Percentiles rank a stretch among this genome's conserved stretches.
Conservation (phyloP, 805 yeast species). For the Lachancea mirantina region DNA sequence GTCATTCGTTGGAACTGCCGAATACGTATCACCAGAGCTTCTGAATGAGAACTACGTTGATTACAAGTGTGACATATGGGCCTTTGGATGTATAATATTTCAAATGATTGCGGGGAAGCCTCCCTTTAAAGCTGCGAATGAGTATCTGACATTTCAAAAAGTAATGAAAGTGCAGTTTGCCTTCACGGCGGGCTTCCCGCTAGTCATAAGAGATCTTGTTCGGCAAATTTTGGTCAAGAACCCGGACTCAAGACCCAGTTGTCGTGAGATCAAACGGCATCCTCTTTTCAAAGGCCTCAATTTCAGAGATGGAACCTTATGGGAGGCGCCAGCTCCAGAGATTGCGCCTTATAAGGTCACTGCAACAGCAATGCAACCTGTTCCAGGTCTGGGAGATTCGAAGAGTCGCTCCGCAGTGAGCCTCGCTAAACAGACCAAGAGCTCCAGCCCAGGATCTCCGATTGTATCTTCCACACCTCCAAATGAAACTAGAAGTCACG, state of each 20-base stretch:
- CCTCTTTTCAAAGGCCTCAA: slow-evolving; percentile 51
- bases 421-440: slow-evolving; percentile 19
- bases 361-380: slow-evolving; percentile 73
- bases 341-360: slow-evolving; percentile 64
- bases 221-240: slow-evolving; percentile 58
- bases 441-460: slow-evolving; percentile 17
- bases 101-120: slow-evolving; percentile 94
- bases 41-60: slow-evolving; percentile 75
- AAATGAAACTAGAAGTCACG: slow-evolving; percentile 1
- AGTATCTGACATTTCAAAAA: slow-evolving; percentile 74
- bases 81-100: slow-evolving; percentile 90
- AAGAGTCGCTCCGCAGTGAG: slow-evolving; percentile 8
- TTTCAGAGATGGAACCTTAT: slow-evolving; percentile 50
- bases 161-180: slow-evolving; percentile 75
- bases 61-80: slow-evolving; percentile 96
- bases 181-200: slow-evolving; percentile 78
- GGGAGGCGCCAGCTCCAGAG: slow-evolving; percentile 57
- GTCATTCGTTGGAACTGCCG: slow-evolving; percentile 83
- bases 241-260: slow-evolving; percentile 56
- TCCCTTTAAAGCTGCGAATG: slow-evolving; percentile 79
- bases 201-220: slow-evolving; percentile 61
- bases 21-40: slow-evolving; percentile 75
- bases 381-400: slow-evolving; percentile 44
- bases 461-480: slow-evolving; percentile 6
- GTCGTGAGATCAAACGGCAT: slow-evolving; percentile 53